Conservation (phyloP, 805 yeast genomes). For the Wickerhamomyces alni region DNA sequence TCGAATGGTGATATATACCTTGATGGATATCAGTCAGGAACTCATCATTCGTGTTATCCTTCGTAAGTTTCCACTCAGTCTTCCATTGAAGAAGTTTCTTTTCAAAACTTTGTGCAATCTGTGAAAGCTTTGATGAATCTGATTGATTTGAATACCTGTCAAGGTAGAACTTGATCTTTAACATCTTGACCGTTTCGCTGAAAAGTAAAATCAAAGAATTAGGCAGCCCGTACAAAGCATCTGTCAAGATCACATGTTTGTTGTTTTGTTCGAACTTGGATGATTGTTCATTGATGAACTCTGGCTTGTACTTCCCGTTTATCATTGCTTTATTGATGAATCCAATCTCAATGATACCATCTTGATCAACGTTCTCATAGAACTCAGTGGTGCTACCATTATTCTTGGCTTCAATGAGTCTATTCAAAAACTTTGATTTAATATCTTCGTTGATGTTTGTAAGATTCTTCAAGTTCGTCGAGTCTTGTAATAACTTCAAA, state of each 20-base stretch:
- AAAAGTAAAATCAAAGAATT: conserved; percentile 70
- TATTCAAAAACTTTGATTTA: conserved; percentile 10
- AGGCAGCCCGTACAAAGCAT: conserved; percentile 80
- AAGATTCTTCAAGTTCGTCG: conserved; percentile 30
- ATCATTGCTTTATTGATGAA: conserved; percentile 13
- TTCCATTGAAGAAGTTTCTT: conserved; percentile 57
- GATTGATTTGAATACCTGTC: conserved; percentile 1
- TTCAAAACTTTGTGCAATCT: conserved; percentile 33
- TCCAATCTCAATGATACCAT: conserved; percentile 44
- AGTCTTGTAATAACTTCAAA: conserved; percentile 68
- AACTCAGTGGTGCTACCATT: conserved; percentile 25
- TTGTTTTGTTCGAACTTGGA: conserved; percentile 26
- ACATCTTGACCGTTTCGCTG: conserved; percentile 62
- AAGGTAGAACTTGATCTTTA: conserved; percentile 54
- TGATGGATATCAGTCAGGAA: conserved; percentile 40
- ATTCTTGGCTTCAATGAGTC: conserved; percentile 9
- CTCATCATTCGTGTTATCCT: conserved; percentile 17
- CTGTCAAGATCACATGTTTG: conserved; percentile 59
- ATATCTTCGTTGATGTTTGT: conserved; percentile 9
- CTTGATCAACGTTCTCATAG: conserved; percentile 36
- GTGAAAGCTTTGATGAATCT: conserved; percentile 15
- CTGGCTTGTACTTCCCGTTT: conserved; percentile 24
- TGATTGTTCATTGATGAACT: conserved; percentile 31
- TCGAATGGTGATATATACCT: conserved; percentile 72
- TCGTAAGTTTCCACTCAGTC: conserved; percentile 62